A percentile compares a stretch with the other conserved stretches of the same genome.
Evolutionary conservation across 495 filamentous ascomycete species (phyloP).

Genomic region (Tuber brumale): DNA sequence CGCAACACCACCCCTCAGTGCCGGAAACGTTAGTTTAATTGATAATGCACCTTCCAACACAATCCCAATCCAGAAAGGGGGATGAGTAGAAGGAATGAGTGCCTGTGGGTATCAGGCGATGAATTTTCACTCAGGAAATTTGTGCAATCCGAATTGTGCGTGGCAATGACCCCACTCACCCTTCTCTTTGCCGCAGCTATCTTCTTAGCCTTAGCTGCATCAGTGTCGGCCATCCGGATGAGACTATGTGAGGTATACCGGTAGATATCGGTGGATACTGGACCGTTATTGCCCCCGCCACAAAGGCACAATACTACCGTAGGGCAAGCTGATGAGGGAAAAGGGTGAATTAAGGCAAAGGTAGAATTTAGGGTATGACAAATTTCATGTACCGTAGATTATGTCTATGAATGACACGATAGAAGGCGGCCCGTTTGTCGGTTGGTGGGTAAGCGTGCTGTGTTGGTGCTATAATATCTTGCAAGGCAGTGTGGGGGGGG

Average conservation of each 20-base stretch:
- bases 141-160: neutral
- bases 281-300: neutral
- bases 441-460: neutral
- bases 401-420: neutral
- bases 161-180: slow-evolving; percentile 18
- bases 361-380: neutral
- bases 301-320: neutral
- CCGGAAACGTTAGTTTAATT: neutral
- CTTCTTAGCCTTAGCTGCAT: slow-evolving; percentile 36
- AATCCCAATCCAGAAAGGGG: neutral
- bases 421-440: neutral
- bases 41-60: neutral
- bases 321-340: neutral
- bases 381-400: neutral
- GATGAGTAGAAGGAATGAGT: neutral
- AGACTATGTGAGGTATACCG: neutral
- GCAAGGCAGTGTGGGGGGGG: neutral
- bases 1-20: neutral
- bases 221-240: slow-evolving; percentile 19
- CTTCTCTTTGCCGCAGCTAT: slow-evolving; percentile 40
- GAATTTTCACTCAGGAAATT: neutral
- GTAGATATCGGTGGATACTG: neutral
- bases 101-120: neutral
- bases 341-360: neutral
- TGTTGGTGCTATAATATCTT: neutral